A percentile compares a stretch with the other conserved stretches of the same genome.
Evolutionary conservation across 2,329 filamentous ascomycete species (phyloP).

Genomic region (Fusarium sp.): DNA sequence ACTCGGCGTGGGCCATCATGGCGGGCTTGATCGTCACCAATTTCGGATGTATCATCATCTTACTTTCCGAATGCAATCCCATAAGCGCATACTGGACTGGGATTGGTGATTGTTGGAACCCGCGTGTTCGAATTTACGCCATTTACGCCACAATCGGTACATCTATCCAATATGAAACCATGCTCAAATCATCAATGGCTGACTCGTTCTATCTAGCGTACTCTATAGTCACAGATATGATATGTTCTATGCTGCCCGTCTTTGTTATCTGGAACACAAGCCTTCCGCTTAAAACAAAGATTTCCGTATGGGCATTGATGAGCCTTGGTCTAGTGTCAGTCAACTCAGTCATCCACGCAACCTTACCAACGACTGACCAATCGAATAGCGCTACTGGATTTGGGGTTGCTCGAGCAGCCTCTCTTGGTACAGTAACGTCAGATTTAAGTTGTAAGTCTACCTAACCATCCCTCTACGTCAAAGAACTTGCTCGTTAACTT

Average conservation of each 20-base stretch:
- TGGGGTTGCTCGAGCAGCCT: constrained; percentile 35
- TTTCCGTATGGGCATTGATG: constrained; percentile 48
- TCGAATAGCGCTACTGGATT: constrained; percentile 33
- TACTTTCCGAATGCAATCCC: constrained; percentile 49
- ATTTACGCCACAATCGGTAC: constrained; percentile 49
- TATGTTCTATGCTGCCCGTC: constrained; percentile 45
- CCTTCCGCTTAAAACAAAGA: constrained; percentile 46
- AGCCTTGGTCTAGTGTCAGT: constrained; percentile 45
- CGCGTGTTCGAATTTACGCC: constrained; percentile 47
- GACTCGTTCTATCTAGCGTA: constrained; percentile 1
- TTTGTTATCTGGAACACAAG: constrained; percentile 49
- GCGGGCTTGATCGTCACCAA: constrained; percentile 48
- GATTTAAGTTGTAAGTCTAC: constrained; percentile 35
- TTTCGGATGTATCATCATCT: constrained; percentile 46
- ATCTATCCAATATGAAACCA: constrained; percentile 7
- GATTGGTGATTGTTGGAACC: constrained; percentile 46
- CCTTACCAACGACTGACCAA: rapidly evolving
- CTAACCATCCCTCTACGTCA: rapidly evolving
- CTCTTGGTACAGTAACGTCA: constrained; percentile 32
- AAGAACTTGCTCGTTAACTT: neutral
- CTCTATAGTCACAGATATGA: constrained; percentile 32
- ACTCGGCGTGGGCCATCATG: constrained; percentile 48
- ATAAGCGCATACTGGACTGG: constrained; percentile 48
- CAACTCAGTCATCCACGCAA: no score
- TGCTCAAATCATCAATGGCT: neutral